A percentile compares a stretch with the other conserved stretches of the same genome.
phyloP scores from a whole-genome alignment of 108 stramenopile species.

The Nitzschia inconspicua region DNA sequence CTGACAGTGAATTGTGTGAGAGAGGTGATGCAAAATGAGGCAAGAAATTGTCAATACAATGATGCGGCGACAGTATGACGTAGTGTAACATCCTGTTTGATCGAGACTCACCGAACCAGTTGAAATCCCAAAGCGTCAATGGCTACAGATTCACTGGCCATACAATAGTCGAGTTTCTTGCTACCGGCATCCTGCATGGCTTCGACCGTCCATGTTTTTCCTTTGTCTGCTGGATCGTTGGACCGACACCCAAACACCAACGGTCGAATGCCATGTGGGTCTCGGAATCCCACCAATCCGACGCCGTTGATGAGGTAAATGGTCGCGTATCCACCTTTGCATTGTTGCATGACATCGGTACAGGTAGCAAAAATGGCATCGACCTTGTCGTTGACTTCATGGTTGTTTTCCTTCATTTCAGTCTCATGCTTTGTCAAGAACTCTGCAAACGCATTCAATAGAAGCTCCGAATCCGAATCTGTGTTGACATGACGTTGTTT shows the following conservation, averaged over 20 bases:
- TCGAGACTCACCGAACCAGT: slow-evolving; percentile 82
- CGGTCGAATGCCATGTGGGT: slow-evolving; percentile 97
- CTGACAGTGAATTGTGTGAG: slow-evolving; percentile 23
- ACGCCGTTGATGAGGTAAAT: slow-evolving; percentile 93
- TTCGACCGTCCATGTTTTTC: slow-evolving; percentile 30
- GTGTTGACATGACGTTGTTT: slow-evolving; percentile 93
- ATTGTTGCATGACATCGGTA: slow-evolving; percentile 75
- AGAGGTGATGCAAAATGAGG: background rate
- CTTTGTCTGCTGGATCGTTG: slow-evolving; percentile 21
- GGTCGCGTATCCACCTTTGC: slow-evolving; percentile 94
- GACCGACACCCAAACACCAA: slow-evolving; percentile 85
- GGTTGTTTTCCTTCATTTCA: slow-evolving; percentile 5
- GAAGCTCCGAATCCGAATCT: slow-evolving; percentile 94
- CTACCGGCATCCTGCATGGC: slow-evolving; percentile 30
- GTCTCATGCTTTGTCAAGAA: slow-evolving; percentile 55
- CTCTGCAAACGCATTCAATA: slow-evolving; percentile 96
- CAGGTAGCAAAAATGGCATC: slow-evolving; percentile 76
- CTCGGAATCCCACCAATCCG: slow-evolving; percentile 95
- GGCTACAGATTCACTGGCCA: slow-evolving; percentile 96
- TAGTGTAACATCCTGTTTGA: slow-evolving; percentile 8
- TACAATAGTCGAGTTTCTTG: slow-evolving; percentile 66
- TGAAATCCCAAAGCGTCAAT: slow-evolving; percentile 96
- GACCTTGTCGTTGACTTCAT: slow-evolving; percentile 35
- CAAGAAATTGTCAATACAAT: background rate
- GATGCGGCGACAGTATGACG: background rate